Base-by-base conservation (phyloP, 2,329 filamentous ascomycete species). In the Phaeosphaeria sp. region DNA sequence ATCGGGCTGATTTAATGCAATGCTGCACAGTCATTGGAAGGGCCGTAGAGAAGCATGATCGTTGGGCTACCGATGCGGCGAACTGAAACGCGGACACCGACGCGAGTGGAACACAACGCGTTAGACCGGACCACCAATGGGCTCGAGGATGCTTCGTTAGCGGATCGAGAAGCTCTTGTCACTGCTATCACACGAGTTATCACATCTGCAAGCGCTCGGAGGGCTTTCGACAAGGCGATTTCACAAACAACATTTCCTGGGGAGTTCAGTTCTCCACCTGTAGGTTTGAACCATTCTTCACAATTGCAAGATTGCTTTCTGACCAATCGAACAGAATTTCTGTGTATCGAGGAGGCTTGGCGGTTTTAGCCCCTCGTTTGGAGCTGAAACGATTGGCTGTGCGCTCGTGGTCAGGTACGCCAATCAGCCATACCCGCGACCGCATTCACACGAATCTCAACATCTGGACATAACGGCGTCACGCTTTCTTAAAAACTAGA, bases 361-460 rank as follows among this genome's bases (percentile, higher is more conserved):
- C 67, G 54, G 59, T 59, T 56, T 56, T 64, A 49, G 17, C 22
- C 55, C 47, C 53, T 30, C 22, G 30, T 11, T 13, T 47, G 20
- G 52, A 50, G 30, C 20, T 1, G 46, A 65, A 68, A 59, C 62
- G 68, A 73, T 73, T 73, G 70, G 70, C 44, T 56, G 2, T 59
- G 21, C 20, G 6, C 9, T 18, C 6, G 21, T 21, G 54, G 51
- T 54, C 27, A 43, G 51, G 54, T 56, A 25, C 58, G 65, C 67
- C 62, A 65, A 60, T 64, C n/a, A 65, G n/a, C 65, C 65, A 42
- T 55, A 27, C 52, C 53, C 57, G 66, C 61, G 47, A 61, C 66
- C 60, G 33, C 17, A 50, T 25, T 69, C 65, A 66, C 65, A 64
- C 0, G 6, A 21, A 18, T 6, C n/a, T 9, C 20, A 2, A 36